These are phyloP conservation scores for Phaeosphaeria sp. DNA, from an alignment of 2,329 filamentous ascomycete species.

Conservation along the genomic window DNA sequence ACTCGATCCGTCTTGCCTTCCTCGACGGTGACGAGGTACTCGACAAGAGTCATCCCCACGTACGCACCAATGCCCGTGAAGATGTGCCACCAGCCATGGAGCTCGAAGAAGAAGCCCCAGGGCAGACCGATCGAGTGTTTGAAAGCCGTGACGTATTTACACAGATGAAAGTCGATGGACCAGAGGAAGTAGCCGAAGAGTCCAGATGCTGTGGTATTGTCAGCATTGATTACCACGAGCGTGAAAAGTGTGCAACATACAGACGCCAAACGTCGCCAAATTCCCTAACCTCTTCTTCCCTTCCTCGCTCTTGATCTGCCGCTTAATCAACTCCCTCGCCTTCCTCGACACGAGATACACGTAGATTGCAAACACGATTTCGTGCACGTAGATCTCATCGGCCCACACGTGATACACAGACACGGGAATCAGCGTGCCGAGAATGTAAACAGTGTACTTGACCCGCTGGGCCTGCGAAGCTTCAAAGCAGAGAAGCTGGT, in stretches of 20 bases:
- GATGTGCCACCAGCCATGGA: constrained; percentile 71
- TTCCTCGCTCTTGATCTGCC: constrained; percentile 31
- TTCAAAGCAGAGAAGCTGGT: constrained; percentile 56
- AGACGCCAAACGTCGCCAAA: constrained; percentile 38
- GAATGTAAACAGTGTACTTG: constrained; percentile 33
- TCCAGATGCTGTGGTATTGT: constrained; percentile 41
- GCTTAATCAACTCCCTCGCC: constrained; percentile 36
- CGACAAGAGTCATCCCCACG: constrained; percentile 46
- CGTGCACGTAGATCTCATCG: constrained; percentile 49
- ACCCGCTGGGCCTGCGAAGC: constrained; percentile 27
- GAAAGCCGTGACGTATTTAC: constrained; percentile 55
- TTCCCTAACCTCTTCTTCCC: constrained; percentile 26
- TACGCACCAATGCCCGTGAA: constrained; percentile 64
- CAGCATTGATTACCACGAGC: not conserved
- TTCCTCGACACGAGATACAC: constrained; percentile 49
- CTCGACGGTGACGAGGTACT: constrained; percentile 45
- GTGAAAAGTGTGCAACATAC: constrained; percentile 16
- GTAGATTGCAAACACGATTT: constrained; percentile 50
- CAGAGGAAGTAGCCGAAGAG: constrained; percentile 63
- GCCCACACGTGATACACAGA: constrained; percentile 47
- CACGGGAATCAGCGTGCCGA: constrained; percentile 40
- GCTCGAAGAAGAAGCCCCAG: constrained; percentile 63
- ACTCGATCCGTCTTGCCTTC: constrained; percentile 31
- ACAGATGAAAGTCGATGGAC: constrained; percentile 64
- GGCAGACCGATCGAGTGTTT: constrained; percentile 60